Conservation (phyloP, 2,329 filamentous ascomycete species). For the Rhynchosporium secalis region DNA sequence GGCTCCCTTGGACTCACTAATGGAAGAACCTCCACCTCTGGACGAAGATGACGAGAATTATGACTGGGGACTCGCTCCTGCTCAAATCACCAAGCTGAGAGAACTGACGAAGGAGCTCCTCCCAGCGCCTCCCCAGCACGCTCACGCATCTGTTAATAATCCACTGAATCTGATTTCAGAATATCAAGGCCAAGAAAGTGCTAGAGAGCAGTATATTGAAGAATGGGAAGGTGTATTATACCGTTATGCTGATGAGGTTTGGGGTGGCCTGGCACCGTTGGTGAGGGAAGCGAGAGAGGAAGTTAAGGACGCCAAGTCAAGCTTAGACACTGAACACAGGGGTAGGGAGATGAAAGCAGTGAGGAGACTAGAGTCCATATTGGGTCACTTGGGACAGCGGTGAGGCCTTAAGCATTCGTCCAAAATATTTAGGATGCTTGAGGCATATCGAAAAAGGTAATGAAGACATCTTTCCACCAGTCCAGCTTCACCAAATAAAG, state of each 20-base stretch:
- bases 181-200: conserved; percentile 11
- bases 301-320: conserved; percentile 45
- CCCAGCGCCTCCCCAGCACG: conserved; percentile 27
- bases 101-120: conserved; percentile 34
- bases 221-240: conserved; percentile 59
- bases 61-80: conserved; percentile 35
- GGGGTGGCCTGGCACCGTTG: conserved; percentile 62
- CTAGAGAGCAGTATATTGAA: conserved; percentile 54
- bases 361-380: conserved; percentile 18
- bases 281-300: conserved; percentile 58
- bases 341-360: conserved; percentile 18
- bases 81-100: conserved; percentile 33
- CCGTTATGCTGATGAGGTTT: conserved; percentile 64
- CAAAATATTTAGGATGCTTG: background rate
- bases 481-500: no score
- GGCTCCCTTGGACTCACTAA: conserved; percentile 28
- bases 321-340: background rate
- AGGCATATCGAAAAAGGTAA: background rate
- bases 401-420: background rate
- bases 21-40: conserved; percentile 22
- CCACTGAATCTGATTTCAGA: conserved; percentile 33
- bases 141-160: conserved; percentile 21
- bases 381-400: conserved; percentile 18
- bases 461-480: no score
- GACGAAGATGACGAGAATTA: conserved; percentile 33